phyloP scores from a whole-genome alignment of 2,329 filamentous ascomycete species.

The Stenocarpella maydis region DNA sequence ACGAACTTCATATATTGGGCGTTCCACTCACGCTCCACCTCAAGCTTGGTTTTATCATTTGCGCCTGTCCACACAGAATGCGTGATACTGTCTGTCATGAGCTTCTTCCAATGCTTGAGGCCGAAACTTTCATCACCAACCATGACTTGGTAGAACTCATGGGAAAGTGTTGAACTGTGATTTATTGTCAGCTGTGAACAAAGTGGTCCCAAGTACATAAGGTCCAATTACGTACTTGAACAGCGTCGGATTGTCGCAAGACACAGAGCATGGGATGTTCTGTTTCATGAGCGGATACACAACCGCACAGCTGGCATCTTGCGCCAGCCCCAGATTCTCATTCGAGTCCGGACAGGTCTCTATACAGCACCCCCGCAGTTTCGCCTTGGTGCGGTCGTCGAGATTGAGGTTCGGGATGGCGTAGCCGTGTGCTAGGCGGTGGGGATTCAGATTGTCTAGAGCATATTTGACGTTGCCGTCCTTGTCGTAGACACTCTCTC shows the following conservation, averaged over 20 bases:
- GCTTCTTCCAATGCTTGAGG: neutral
- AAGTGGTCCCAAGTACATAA: neutral
- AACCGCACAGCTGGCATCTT: neutral
- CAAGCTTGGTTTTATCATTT: neutral
- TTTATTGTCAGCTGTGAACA: neutral
- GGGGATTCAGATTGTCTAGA: neutral
- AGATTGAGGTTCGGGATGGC: neutral
- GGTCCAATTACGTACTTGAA: neutral
- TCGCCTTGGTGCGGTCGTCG: neutral
- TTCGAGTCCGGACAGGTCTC: constrained; percentile 2
- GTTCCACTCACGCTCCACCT: neutral
- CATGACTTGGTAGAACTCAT: constrained; percentile 16
- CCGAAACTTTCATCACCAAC: neutral
- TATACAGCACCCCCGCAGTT: neutral
- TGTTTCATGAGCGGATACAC: neutral
- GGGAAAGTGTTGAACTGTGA: neutral
- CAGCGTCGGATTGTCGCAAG: neutral
- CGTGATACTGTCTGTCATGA: neutral
- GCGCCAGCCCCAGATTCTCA: neutral
- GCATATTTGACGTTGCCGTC: neutral
- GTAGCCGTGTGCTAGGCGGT: constrained; percentile 1
- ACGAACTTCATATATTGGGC: neutral
- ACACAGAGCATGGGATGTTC: neutral
- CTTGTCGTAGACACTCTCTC: constrained; percentile 1
- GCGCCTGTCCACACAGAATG: neutral